A percentile compares a stretch with the other conserved stretches of the same genome.
These are phyloP conservation scores for Dioscorea alata DNA, from an alignment of 106 monocot species.

Conservation along the genomic window DNA sequence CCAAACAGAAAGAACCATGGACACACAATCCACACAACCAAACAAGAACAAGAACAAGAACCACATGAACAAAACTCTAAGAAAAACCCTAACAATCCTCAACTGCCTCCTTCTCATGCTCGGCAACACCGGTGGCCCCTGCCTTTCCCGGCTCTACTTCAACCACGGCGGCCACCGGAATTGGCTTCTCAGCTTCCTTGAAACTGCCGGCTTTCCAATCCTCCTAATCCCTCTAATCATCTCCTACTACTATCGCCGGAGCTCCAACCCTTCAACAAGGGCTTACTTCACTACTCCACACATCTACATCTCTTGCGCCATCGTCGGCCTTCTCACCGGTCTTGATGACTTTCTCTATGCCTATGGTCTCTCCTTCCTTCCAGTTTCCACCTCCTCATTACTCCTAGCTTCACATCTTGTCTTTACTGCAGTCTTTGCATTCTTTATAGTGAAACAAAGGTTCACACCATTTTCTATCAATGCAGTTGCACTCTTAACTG, in stretches of 20 bases:
- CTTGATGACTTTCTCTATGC: conserved; percentile 7
- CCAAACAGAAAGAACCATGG: no score
- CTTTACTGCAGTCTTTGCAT: conserved; percentile 6
- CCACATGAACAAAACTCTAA: no score
- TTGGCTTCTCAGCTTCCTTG: conserved; percentile 5
- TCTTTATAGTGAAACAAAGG: background rate
- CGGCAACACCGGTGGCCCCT: conserved; percentile 9
- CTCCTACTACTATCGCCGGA: background rate
- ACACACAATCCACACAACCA: no score
- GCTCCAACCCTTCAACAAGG: background rate
- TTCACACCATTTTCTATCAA: conserved; percentile 5
- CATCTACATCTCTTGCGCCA: background rate
- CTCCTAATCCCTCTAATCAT: background rate
- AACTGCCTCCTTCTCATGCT: background rate
- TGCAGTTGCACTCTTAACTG: background rate
- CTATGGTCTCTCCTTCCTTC: conserved; percentile 1
- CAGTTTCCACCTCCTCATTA: conserved; percentile 1
- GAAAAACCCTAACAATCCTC: background rate
- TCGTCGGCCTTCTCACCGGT: conserved; percentile 2
- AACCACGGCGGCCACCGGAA: conserved; percentile 4
- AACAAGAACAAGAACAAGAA: no score
- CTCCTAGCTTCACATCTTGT: background rate
- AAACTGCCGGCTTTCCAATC: conserved; percentile 6
- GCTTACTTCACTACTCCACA: background rate
- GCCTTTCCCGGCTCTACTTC: conserved; percentile 14